Conservation (phyloP, 1,139 yeast species). For the Yamadazyma buinensis region DNA sequence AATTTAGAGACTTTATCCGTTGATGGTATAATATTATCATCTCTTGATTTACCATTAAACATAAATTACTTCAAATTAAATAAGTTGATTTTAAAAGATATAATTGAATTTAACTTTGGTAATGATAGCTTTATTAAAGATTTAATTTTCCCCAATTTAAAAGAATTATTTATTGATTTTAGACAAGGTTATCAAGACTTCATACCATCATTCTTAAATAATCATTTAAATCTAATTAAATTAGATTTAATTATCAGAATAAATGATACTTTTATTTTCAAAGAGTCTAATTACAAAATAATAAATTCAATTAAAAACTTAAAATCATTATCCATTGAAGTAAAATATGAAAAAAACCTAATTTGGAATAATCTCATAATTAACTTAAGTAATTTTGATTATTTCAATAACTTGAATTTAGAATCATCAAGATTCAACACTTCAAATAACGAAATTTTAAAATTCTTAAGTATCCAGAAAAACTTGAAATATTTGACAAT, state of each 20-base stretch:
- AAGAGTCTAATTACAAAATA: slow-evolving; percentile 5
- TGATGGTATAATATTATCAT: slow-evolving; percentile 23
- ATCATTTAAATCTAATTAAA: slow-evolving; percentile 19
- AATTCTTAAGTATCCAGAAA: slow-evolving; percentile 21
- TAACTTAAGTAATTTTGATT: slow-evolving; percentile 11
- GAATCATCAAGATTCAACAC: slow-evolving; percentile 40
- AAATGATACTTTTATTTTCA: slow-evolving; percentile 25
- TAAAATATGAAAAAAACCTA: slow-evolving; percentile 29
- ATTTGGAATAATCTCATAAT: slow-evolving; percentile 29
- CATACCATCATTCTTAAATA: slow-evolving; percentile 35
- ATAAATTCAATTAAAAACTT: slow-evolving; percentile 18
- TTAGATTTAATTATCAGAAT: slow-evolving; percentile 43
- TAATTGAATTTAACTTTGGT: slow-evolving; percentile 23
- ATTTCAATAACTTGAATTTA: slow-evolving; percentile 19
- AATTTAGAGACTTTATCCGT: slow-evolving; percentile 23
- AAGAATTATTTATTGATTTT: slow-evolving; percentile 37
- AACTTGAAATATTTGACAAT: slow-evolving; percentile 38
- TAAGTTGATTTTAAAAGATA: slow-evolving; percentile 10
- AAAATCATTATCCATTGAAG: slow-evolving; percentile 38
- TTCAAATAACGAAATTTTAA: slow-evolving; percentile 22
- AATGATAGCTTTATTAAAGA: slow-evolving; percentile 20
- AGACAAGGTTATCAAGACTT: slow-evolving; percentile 43
- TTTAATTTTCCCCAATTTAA: slow-evolving; percentile 23
- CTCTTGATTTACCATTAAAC: slow-evolving; percentile 22
- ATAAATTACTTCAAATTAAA: slow-evolving; percentile 16